Evolutionary conservation across 129 eudicot species (phyloP), one percentile per base, ranked within the genome.

Genomic region (Daucus carota): DNA sequence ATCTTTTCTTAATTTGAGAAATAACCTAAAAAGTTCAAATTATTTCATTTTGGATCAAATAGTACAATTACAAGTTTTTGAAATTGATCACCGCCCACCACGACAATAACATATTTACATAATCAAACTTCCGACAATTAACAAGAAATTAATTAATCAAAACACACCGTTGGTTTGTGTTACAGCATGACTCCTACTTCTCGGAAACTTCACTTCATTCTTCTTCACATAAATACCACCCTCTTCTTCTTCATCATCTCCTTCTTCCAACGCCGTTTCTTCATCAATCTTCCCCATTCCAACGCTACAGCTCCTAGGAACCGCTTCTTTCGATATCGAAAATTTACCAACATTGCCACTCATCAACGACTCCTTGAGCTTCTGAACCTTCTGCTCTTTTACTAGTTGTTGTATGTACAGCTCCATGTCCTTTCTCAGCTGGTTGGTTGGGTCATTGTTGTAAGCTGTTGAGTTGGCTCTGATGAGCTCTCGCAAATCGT

Each of bases 151-250:
- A 16, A 29, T 29, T 3, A 29, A 63, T 63, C 33, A 63, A 13
- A 29, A 29, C 54, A 90, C 83, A 47, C 86, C 80, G 84, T 17
- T 72, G 73, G 41, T 88, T 72, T 44, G 24, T 8, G 62, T 68
- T 75, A 63, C 86, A 86, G 80, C 80, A 32, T 77, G 57, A 40
- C 80, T 77, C 33, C 26, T 68, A n/a, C 80, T 77, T n/a, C 80
- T 47, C 8, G 75, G 80, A 47, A 67, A 68, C 67, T 66, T 46
- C 24, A 68, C 29, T n/a, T 46, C 28, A 44, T 44, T 70, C 73
- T 70, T 76, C 4, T 38, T 24, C 34, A 26, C 36, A 62, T 62
- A 10, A 62, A 3, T 14, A 28, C 62, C 6, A 16, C 0, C 6
- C 29, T 67, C 74, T 20, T 70, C 74, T 70, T 41, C 50, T 40